These are phyloP conservation scores for Xylaria sp. DNA, from an alignment of 2,329 filamentous ascomycete species.

Conservation along the genomic window DNA sequence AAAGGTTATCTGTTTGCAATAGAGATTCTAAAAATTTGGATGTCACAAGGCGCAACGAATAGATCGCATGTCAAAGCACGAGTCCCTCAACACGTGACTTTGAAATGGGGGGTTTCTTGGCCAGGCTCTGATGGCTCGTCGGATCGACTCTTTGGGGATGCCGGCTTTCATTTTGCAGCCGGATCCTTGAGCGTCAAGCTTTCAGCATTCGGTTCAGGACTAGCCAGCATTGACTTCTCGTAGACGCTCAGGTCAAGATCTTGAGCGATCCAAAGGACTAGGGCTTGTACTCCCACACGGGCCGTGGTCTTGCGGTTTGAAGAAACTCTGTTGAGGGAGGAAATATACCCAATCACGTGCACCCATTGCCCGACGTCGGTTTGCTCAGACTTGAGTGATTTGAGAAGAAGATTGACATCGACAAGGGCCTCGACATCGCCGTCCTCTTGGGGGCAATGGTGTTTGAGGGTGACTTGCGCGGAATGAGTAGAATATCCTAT, in stretches of 20 bases:
- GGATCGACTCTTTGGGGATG: constrained; percentile 4
- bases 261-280: constrained; percentile 27
- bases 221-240: constrained; percentile 25
- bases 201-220: constrained; percentile 2
- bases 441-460: constrained; percentile 62
- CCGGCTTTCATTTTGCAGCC: constrained; percentile 1
- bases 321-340: constrained; percentile 32
- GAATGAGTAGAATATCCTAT: constrained; percentile 56
- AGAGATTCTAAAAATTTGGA: background rate
- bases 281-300: constrained; percentile 60
- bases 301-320: constrained; percentile 12
- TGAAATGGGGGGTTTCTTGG: background rate
- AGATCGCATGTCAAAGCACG: constrained; percentile 13
- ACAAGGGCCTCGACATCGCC: constrained; percentile 62
- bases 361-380: constrained; percentile 82
- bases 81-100: constrained; percentile 11
- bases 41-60: background rate
- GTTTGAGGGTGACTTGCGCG: constrained; percentile 70
- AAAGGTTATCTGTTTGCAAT: background rate
- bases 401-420: constrained; percentile 73
- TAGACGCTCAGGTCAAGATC: constrained; percentile 29
- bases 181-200: background rate
- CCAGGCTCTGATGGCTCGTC: background rate
- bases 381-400: constrained; percentile 65
- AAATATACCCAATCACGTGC: constrained; percentile 84